phyloP scores from a whole-genome alignment of 305 asterid species.

The Salvia sclarea region DNA sequence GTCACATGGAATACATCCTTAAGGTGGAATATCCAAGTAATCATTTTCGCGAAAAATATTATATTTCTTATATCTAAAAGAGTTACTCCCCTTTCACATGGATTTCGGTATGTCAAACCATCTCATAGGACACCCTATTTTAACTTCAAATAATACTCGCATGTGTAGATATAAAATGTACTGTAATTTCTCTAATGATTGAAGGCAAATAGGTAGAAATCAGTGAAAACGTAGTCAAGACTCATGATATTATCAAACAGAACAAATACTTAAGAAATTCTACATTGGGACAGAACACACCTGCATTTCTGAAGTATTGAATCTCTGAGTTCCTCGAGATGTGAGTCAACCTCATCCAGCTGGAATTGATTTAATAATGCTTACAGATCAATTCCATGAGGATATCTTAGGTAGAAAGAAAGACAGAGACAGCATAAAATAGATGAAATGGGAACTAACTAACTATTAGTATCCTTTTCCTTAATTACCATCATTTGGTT shows the following conservation, averaged over 20 bases:
- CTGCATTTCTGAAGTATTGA: slow-evolving; percentile 78
- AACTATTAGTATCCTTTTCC: not conserved
- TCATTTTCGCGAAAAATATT: not conserved
- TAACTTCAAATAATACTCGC: not conserved
- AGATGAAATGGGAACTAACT: not conserved
- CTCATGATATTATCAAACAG: not conserved
- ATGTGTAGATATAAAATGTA: not conserved
- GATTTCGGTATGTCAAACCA: not conserved
- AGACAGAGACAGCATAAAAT: slow-evolving; percentile 10
- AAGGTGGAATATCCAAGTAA: not conserved
- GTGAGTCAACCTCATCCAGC: slow-evolving; percentile 68
- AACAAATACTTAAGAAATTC: not conserved
- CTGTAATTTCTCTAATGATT: not conserved
- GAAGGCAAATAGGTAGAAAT: slow-evolving; percentile 8
- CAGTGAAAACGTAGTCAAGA: too few species aligned
- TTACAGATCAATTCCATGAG: slow-evolving; percentile 23
- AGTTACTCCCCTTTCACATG: not conserved
- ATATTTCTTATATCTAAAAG: not conserved
- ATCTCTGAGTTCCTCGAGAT: slow-evolving; percentile 67
- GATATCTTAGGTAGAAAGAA: not conserved
- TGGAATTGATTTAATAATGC: slow-evolving; percentile 36
- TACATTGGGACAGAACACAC: slow-evolving; percentile 41
- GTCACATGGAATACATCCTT: not conserved
- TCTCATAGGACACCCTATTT: not conserved
- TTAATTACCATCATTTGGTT: not conserved